phyloP scores from a whole-genome alignment of 208 protist species.

The Angomonas ambiguus region DNA sequence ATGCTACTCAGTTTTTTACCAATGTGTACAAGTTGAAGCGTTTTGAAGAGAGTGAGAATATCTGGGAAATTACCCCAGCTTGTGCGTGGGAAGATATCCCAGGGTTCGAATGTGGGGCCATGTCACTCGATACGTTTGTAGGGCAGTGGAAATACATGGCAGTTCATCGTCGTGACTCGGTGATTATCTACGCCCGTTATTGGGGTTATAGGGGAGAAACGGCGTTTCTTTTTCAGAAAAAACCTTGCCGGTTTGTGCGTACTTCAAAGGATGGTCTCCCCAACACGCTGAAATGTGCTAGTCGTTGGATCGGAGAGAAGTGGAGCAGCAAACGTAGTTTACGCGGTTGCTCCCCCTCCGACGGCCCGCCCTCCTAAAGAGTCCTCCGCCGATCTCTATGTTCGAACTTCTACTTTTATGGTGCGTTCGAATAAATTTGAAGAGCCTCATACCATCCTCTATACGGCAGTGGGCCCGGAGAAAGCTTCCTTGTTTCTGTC shows the following conservation, averaged over 20 bases:
- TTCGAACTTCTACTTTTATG: slow-evolving; percentile 7
- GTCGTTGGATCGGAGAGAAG: slow-evolving; percentile 24
- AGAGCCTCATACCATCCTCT: slow-evolving; percentile 38
- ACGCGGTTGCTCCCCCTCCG: slow-evolving; percentile 41
- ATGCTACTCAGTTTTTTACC: slow-evolving; percentile 79
- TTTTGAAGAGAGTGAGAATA: slow-evolving; percentile 35
- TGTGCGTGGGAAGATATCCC: slow-evolving; percentile 69
- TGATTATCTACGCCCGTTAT: slow-evolving; percentile 80
- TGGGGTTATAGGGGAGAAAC: slow-evolving; percentile 86
- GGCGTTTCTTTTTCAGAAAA: slow-evolving; percentile 59
- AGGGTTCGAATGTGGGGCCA: slow-evolving; percentile 35
- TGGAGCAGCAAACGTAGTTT: slow-evolving; percentile 49
- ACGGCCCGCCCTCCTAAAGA: slow-evolving; percentile 7
- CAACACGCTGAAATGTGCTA: slow-evolving; percentile 59
- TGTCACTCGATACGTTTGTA: slow-evolving; percentile 74
- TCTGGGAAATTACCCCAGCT: slow-evolving; percentile 82
- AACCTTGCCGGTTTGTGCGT: slow-evolving; percentile 41
- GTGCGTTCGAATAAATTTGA: not conserved
- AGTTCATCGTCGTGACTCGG: slow-evolving; percentile 47
- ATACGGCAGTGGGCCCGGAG: slow-evolving; percentile 44
- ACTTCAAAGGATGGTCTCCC: slow-evolving; percentile 38
- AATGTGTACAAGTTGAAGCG: slow-evolving; percentile 69
- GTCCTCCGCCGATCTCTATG: not conserved
- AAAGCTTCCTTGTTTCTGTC: slow-evolving; percentile 31
- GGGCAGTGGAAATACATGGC: slow-evolving; percentile 89